These are phyloP conservation scores for Amesomyces nigricolor DNA, from an alignment of 2,329 filamentous ascomycete genomes.

Conservation along the genomic window DNA sequence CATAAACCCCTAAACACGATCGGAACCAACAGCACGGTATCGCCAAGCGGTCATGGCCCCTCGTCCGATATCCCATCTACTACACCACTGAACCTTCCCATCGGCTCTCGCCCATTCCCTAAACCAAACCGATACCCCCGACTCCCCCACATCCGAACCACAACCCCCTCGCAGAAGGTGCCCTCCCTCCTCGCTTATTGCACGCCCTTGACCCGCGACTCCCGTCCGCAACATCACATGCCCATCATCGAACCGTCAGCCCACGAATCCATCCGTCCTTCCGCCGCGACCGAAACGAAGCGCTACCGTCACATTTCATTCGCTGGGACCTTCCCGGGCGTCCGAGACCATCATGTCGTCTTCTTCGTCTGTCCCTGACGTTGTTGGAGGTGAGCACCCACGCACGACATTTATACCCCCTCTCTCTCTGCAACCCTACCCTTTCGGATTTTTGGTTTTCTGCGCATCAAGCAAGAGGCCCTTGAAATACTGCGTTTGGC, in stretches of 20 bases:
- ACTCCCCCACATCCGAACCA: no score
- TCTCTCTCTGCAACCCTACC: no score
- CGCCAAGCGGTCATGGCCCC: neutral
- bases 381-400: conserved; percentile 11
- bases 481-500: no score
- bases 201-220: neutral
- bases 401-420: neutral
- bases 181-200: neutral
- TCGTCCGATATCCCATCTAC: neutral
- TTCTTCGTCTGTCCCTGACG: conserved; percentile 1
- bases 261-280: neutral
- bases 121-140: neutral
- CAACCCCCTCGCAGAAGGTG: no score
- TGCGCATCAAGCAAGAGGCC: no score
- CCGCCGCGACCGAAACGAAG: neutral
- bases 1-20: neutral
- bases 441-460: no score
- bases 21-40: neutral
- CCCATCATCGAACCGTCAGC: neutral
- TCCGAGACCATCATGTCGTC: neutral
- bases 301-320: neutral
- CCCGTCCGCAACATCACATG: neutral
- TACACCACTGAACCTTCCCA: neutral
- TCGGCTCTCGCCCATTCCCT: neutral
- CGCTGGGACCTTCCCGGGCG: neutral